phyloP scores from a whole-genome alignment of 2,329 filamentous ascomycete genomes.

The Bipolaris sorokiniana region DNA sequence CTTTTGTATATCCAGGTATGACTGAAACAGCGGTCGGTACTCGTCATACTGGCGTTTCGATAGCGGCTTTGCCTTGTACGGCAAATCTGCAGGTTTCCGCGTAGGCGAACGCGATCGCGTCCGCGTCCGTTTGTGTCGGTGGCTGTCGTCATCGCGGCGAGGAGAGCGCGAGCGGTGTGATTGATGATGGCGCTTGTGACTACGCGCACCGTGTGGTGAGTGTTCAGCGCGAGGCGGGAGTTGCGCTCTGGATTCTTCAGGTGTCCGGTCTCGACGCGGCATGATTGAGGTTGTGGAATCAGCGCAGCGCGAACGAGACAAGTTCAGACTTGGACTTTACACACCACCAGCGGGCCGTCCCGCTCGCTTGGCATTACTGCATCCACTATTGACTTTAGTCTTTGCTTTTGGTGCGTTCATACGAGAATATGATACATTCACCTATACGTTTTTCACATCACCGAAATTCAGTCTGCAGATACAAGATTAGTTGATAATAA shows the following conservation, averaged over 20 bases:
- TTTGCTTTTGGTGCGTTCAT: background rate
- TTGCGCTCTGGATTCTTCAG: conserved; percentile 3
- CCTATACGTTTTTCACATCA: no score
- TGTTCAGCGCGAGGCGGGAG: background rate
- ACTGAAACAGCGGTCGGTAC: conserved; percentile 76
- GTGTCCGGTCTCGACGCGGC: conserved; percentile 6
- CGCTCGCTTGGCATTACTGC: background rate
- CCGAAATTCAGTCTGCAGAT: no score
- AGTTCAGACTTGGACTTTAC: background rate
- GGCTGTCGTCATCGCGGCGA: conserved; percentile 30
- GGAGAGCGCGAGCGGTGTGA: conserved; percentile 47
- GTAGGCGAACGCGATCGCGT: conserved; percentile 40
- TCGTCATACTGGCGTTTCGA: conserved; percentile 70
- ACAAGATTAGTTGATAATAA: no score
- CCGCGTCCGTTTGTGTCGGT: conserved; percentile 29
- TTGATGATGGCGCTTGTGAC: conserved; percentile 47
- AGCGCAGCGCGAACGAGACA: background rate
- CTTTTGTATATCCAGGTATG: conserved; percentile 91
- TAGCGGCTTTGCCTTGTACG: conserved; percentile 69
- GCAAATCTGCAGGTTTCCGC: conserved; percentile 55
- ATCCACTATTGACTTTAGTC: background rate
- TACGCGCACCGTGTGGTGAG: conserved; percentile 27
- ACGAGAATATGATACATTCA: no score
- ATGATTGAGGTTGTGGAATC: conserved; percentile 1
- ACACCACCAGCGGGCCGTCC: background rate